Conservation (phyloP, 2,329 filamentous ascomycete species). For the Nigrograna mackinnonii region DNA sequence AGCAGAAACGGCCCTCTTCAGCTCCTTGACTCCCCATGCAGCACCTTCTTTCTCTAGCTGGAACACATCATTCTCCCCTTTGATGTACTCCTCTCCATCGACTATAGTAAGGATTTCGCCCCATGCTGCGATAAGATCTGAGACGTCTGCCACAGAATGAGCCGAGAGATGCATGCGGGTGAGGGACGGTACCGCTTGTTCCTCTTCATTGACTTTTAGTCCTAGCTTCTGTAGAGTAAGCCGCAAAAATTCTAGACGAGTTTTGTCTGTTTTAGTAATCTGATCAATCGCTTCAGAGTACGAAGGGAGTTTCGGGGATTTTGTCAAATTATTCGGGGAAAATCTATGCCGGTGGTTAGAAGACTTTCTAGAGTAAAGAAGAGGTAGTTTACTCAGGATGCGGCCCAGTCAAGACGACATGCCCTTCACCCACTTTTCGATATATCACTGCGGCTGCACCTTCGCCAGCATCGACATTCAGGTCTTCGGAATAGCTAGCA, state of each 20-base stretch:
- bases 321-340: slow-evolving; percentile 74
- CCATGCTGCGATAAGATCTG: slow-evolving; percentile 68
- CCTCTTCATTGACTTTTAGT: slow-evolving; percentile 73
- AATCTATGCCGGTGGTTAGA: slow-evolving; percentile 65
- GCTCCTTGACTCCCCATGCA: slow-evolving; percentile 27
- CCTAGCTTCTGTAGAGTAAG: slow-evolving; percentile 80
- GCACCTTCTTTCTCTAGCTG: slow-evolving; percentile 70
- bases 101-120: slow-evolving; percentile 68
- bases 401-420: slow-evolving; percentile 78
- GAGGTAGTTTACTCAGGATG: slow-evolving; percentile 77
- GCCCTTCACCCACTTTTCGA: slow-evolving; percentile 79
- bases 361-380: slow-evolving; percentile 2
- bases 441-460: slow-evolving; percentile 80
- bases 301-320: slow-evolving; percentile 65
- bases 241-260: slow-evolving; percentile 75
- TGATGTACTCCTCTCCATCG: slow-evolving; percentile 71
- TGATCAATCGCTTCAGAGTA: slow-evolving; percentile 72
- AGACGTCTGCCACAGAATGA: slow-evolving; percentile 64
- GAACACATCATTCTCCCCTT: slow-evolving; percentile 82
- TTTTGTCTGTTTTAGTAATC: slow-evolving; percentile 69
- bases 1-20: slow-evolving; percentile 39
- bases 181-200: slow-evolving; percentile 73
- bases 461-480: slow-evolving; percentile 76
- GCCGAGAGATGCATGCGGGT: slow-evolving; percentile 84
- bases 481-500: slow-evolving; percentile 74